Percentiles rank a stretch among this genome's conserved stretches.
Evolutionary conservation across 805 yeast genomes (phyloP).

Genomic region (Wickerhamiella allomyrinae): DNA sequence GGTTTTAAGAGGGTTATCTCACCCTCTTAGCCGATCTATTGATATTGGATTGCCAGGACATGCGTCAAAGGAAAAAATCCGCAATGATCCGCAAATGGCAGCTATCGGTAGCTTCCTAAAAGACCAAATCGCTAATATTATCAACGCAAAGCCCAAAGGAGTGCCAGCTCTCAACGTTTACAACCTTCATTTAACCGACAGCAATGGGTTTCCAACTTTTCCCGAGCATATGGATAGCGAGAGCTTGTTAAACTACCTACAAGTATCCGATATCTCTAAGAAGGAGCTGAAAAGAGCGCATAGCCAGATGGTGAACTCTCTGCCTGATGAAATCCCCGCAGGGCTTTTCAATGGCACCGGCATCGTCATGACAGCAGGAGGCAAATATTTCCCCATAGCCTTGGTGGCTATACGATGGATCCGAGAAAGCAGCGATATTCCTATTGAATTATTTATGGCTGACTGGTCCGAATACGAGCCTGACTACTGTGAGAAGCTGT

Average conservation of each 20-base stretch:
- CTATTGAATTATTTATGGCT: slow-evolving; percentile 75
- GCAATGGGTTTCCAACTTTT: neutral
- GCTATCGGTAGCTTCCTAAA: neutral
- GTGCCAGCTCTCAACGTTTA: neutral
- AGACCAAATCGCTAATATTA: neutral
- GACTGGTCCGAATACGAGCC: slow-evolving; percentile 54
- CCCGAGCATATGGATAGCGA: neutral
- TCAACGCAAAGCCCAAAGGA: neutral
- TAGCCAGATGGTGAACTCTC: neutral
- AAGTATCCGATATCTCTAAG: neutral
- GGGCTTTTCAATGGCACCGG: slow-evolving; percentile 28
- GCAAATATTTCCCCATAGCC: slow-evolving; percentile 58
- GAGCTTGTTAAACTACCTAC: neutral
- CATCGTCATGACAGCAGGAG: slow-evolving; percentile 67
- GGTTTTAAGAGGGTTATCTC: no score
- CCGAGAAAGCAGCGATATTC: slow-evolving; percentile 55
- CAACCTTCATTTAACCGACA: neutral
- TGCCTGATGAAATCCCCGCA: neutral
- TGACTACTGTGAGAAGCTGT: slow-evolving; percentile 48
- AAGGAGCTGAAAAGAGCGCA: neutral
- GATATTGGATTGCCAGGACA: no score
- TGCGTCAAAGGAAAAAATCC: no score
- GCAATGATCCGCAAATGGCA: neutral
- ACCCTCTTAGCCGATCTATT: no score
- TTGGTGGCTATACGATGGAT: slow-evolving; percentile 49